A percentile compares a stretch with the other conserved stretches of the same genome.
These are phyloP conservation scores for Apiospora saccharicola DNA, from an alignment of 2,329 filamentous ascomycete genomes.

Conservation along the genomic window DNA sequence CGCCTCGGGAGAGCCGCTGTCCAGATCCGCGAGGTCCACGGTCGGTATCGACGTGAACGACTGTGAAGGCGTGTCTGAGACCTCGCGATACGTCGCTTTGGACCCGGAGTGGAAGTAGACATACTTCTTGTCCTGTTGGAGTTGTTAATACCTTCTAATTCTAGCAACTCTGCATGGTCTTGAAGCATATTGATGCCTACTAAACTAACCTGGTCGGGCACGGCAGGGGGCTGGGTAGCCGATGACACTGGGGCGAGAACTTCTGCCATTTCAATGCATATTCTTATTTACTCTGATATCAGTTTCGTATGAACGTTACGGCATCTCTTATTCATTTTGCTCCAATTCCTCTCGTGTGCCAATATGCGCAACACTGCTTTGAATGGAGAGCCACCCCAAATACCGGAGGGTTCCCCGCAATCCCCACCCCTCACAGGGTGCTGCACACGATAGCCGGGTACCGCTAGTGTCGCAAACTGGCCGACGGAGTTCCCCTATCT, in stretches of 20 bases:
- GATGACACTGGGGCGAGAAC: not conserved
- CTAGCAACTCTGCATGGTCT: no score
- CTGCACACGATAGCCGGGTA: not conserved
- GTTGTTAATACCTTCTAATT: not conserved
- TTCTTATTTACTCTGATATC: no score
- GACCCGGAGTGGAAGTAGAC: conserved; percentile 44
- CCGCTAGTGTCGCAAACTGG: conserved; percentile 15
- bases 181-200: not conserved
- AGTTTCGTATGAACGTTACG: no score
- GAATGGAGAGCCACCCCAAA: not conserved
- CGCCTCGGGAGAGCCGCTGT: conserved; percentile 33
- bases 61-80: conserved; percentile 36
- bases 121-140: conserved; percentile 34
- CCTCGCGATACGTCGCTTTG: conserved; percentile 41
- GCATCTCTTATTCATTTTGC: not conserved
- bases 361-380: no score
- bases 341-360: not conserved
- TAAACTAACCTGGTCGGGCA: conserved; percentile 13
- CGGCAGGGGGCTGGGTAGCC: not conserved
- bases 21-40: conserved; percentile 40
- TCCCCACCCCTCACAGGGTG: not conserved
- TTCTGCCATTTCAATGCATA: not conserved
- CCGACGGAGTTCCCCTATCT: conserved; percentile 21
- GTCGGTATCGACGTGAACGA: conserved; percentile 43
- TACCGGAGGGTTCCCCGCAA: conserved; percentile 1